phyloP scores from a whole-genome alignment of 2,329 filamentous ascomycete species.

The Aspergillus ochraceoroseus region DNA sequence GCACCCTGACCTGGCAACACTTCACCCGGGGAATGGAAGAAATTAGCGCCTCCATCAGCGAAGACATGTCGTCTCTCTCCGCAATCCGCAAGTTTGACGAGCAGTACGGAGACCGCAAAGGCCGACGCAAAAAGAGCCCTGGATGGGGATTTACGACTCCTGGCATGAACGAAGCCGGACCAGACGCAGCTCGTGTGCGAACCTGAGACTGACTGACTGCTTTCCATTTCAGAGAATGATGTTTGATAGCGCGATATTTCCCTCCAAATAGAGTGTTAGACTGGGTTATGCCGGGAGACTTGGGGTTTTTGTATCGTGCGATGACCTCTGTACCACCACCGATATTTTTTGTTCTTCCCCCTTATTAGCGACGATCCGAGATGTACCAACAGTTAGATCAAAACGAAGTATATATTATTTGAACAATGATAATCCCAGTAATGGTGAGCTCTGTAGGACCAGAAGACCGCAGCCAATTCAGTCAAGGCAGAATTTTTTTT shows the following conservation, averaged over 20 bases:
- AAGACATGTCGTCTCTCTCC: slow-evolving; percentile 82
- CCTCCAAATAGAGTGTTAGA: slow-evolving; percentile 5
- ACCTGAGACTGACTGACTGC: slow-evolving; percentile 23
- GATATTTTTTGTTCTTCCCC: slow-evolving; percentile 2
- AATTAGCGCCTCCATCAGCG: slow-evolving; percentile 85
- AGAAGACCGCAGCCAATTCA: slow-evolving; percentile 4
- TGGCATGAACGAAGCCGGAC: slow-evolving; percentile 27
- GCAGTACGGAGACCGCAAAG: slow-evolving; percentile 79
- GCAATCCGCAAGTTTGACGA: slow-evolving; percentile 94
- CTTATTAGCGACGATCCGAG: slow-evolving; percentile 26
- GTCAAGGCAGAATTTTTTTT: slow-evolving; percentile 2
- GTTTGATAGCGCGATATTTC: slow-evolving; percentile 3
- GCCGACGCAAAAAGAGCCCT: slow-evolving; percentile 56
- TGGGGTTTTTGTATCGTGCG: slow-evolving; percentile 11
- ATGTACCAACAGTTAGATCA: slow-evolving; percentile 29
- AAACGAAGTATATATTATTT: slow-evolving; percentile 15
- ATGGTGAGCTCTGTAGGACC: neutral
- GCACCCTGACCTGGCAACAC: slow-evolving; percentile 62
- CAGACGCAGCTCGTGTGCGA: slow-evolving; percentile 42
- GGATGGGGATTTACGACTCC: slow-evolving; percentile 50
- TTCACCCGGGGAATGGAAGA: slow-evolving; percentile 83
- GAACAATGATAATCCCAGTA: neutral
- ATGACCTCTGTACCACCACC: slow-evolving; percentile 24
- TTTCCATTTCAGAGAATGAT: slow-evolving; percentile 5
- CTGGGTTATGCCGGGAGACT: slow-evolving; percentile 2